A percentile compares a stretch with the other conserved stretches of the same genome.
Evolutionary conservation across 371 early-diverging fungal species (phyloP).

Genomic region (Nematocida parisii): DNA sequence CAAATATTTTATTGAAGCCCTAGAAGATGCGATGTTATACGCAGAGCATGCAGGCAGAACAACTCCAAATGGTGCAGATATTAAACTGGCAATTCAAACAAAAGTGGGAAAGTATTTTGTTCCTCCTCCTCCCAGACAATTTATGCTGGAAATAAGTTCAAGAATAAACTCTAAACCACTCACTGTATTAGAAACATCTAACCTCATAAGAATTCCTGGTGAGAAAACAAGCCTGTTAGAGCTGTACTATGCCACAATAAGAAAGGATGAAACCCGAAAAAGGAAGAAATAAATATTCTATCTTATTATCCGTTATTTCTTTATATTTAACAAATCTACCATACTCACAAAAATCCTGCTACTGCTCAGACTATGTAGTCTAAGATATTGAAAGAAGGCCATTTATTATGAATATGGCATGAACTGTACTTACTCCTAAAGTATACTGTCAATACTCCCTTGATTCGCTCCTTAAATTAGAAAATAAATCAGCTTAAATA

Average conservation of each 20-base stretch:
- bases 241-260: constrained; percentile 58
- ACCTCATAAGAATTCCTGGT: constrained; percentile 65
- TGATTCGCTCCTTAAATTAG: too few relatives aligned
- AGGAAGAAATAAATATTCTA: constrained; percentile 24
- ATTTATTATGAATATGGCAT: too few relatives aligned
- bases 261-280: constrained; percentile 55
- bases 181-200: constrained; percentile 60
- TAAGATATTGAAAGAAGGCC: too few relatives aligned
- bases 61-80: constrained; percentile 80
- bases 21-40: constrained; percentile 85
- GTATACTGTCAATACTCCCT: too few relatives aligned
- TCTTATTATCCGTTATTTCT: neutral
- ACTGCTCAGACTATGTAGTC: too few relatives aligned
- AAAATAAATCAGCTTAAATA: too few relatives aligned
- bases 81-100: constrained; percentile 80
- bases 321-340: too few relatives aligned
- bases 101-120: constrained; percentile 70
- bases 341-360: too few relatives aligned
- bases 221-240: constrained; percentile 47
- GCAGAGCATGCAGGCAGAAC: constrained; percentile 82
- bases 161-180: constrained; percentile 67
- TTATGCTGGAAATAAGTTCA: constrained; percentile 68
- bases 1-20: constrained; percentile 84
- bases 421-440: too few relatives aligned
- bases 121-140: constrained; percentile 70